phyloP scores from a whole-genome alignment of 768 basidiomycete genomes.

The Nidularia pulvinata region DNA sequence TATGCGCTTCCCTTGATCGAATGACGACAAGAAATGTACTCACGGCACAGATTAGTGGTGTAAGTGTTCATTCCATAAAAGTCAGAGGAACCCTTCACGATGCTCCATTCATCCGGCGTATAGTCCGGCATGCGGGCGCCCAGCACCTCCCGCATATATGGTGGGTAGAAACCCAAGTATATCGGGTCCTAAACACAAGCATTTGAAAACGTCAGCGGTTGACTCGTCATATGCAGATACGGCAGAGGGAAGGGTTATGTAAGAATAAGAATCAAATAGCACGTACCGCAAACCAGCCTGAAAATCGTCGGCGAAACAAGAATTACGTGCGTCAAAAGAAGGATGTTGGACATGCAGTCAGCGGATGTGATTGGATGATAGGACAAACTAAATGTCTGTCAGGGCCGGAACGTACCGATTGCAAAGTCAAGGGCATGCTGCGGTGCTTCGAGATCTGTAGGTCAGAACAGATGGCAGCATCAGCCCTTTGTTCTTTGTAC shows the following conservation, averaged over 20 bases:
- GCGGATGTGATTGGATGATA: neutral
- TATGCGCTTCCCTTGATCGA: too few relatives aligned
- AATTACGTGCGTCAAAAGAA: neutral
- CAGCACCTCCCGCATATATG: constrained; percentile 52
- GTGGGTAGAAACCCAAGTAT: constrained; percentile 72
- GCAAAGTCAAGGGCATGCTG: constrained; percentile 65
- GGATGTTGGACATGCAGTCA: neutral
- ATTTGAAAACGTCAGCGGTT: neutral
- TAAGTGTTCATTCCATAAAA: constrained; percentile 79
- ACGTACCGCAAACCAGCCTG: constrained; percentile 62
- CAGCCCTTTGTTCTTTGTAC: too few relatives aligned
- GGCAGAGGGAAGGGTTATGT: neutral
- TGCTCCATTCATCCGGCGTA: constrained; percentile 49
- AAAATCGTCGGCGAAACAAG: constrained; percentile 14
- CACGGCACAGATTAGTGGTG: constrained; percentile 63
- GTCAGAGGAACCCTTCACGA: constrained; percentile 67
- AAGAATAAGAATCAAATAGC: constrained; percentile 6
- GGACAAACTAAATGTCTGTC: neutral
- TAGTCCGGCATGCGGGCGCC: constrained; percentile 59
- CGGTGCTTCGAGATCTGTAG: constrained; percentile 55
- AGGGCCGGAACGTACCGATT: constrained; percentile 38
- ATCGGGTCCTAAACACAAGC: constrained; percentile 47
- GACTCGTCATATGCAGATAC: neutral
- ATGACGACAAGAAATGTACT: constrained; percentile 11
- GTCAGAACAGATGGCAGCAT: too few relatives aligned